phyloP scores from a whole-genome alignment of 352 stramenopile genomes.

The Globisporangium rhizosaccharum region DNA sequence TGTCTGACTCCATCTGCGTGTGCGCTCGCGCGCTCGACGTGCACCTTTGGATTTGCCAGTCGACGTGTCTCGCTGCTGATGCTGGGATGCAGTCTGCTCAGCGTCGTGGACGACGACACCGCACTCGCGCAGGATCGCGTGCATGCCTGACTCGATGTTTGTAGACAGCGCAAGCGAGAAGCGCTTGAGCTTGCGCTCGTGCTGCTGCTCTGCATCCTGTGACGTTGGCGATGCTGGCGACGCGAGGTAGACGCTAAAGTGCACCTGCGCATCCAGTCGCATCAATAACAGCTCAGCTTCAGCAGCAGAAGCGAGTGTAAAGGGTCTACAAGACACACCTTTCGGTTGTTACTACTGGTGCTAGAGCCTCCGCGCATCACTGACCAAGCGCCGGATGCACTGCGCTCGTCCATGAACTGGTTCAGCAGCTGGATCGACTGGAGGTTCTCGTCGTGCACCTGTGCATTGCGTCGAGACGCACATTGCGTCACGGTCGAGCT shows the following conservation, averaged over 20 bases:
- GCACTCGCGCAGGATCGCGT: conserved; percentile 41
- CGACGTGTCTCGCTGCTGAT: background rate
- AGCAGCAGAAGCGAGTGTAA: background rate
- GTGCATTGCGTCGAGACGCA: background rate
- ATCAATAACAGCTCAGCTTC: background rate
- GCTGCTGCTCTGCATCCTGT: background rate
- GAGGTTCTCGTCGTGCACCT: conserved; percentile 69
- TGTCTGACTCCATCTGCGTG: conserved; percentile 6
- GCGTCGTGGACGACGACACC: conserved; percentile 24
- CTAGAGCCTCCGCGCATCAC: background rate
- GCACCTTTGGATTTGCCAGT: background rate
- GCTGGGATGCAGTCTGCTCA: conserved; percentile 2
- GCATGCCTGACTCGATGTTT: conserved; percentile 49
- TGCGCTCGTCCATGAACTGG: conserved; percentile 60
- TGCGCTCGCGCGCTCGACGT: conserved; percentile 1
- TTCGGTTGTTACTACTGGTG: background rate
- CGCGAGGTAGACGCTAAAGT: conserved; percentile 29
- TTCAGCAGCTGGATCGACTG: conserved; percentile 66
- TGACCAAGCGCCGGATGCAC: conserved; percentile 2
- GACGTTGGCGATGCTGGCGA: background rate
- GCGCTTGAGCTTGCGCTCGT: conserved; percentile 26
- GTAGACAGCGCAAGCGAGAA: conserved; percentile 38
- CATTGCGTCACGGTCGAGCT: background rate
- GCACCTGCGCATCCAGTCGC: conserved; percentile 16
- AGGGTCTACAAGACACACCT: background rate